A percentile compares a stretch with the other conserved stretches of the same genome.
phyloP scores from a whole-genome alignment of 768 basidiomycete species.

The Phylloporus scabripes region DNA sequence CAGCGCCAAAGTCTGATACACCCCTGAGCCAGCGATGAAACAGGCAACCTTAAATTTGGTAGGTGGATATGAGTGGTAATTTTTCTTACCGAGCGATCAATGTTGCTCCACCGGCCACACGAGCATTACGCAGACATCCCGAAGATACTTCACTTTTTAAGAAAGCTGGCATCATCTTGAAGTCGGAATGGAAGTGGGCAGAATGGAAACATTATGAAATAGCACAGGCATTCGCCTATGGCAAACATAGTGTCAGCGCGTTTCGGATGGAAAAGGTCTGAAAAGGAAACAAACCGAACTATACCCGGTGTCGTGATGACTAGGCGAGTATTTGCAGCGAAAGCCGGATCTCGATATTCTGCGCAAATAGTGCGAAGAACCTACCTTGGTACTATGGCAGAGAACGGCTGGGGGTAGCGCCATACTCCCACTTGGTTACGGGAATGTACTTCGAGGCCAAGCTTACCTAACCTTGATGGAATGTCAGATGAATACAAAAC shows the following conservation, averaged over 20 bases:
- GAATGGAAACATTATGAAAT: neutral
- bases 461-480: too few relatives aligned
- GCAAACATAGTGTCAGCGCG: neutral
- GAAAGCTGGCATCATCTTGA: neutral
- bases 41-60: neutral
- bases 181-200: too few relatives aligned
- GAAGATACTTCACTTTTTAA: conserved; percentile 3
- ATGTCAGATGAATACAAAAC: too few relatives aligned
- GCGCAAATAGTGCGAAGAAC: too few relatives aligned
- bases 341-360: too few relatives aligned
- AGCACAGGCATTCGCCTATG: neutral
- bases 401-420: too few relatives aligned
- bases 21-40: neutral
- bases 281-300: neutral
- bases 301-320: neutral
- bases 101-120: neutral
- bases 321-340: too few relatives aligned
- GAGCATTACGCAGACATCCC: neutral
- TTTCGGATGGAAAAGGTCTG: neutral
- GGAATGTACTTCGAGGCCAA: too few relatives aligned
- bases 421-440: too few relatives aligned
- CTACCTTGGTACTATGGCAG: too few relatives aligned
- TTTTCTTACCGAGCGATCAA: conserved; percentile 1
- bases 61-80: neutral
- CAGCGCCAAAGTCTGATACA: neutral